Evolutionary conservation across 768 basidiomycete species (phyloP), one percentile per base, ranked within the genome.

Genomic region (Xerocomellus chrysenteron): DNA sequence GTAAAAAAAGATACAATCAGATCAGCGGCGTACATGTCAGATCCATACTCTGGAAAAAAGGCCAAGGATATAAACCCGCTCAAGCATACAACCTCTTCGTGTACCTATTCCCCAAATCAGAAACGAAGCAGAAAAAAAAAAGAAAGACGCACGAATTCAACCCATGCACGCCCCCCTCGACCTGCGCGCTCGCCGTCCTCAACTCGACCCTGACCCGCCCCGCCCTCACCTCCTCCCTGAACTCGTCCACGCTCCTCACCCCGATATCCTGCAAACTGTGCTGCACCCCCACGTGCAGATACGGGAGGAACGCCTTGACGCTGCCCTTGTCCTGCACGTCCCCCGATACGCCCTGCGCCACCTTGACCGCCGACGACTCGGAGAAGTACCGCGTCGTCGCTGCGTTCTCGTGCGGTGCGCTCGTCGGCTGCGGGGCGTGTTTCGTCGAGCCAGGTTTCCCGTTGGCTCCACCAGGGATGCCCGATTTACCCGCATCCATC

Each of bases 251-350:
- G 57, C 78, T 88, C 68, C 69, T 80, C 32, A 92, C 84, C 26
- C 96, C 96, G 54, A 94, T 80, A 62, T 99, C 96, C 77, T 99
- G 96, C 60, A 98, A 77, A 61, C 92, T 94, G 74, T 98, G 95
- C 73, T 98, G 95, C 39, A 94, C 77, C 5, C 92, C 92, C 4
- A 82, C 80, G 54, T 89, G 75, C 36, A 94, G 75, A 68, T 92
- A 94, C 2, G 95, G 96, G 50, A 98, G 68, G 74, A 98, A 98
- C 50, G 90, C 88, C 76, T 85, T 88, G 63, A 98, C 85, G 58
- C 91, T 92, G 7, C 97, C 97, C 79, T 97, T 98, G 74, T 99
- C 96, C 73, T 92, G 90, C 12, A 98, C 96, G 65, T 98, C 94
- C 13, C 96, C 96, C 13, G 91, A 90, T 10, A 99, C 96, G 57